phyloP scores from a whole-genome alignment of 495 filamentous ascomycete species.

The Aspergillus saccharolyticus region DNA sequence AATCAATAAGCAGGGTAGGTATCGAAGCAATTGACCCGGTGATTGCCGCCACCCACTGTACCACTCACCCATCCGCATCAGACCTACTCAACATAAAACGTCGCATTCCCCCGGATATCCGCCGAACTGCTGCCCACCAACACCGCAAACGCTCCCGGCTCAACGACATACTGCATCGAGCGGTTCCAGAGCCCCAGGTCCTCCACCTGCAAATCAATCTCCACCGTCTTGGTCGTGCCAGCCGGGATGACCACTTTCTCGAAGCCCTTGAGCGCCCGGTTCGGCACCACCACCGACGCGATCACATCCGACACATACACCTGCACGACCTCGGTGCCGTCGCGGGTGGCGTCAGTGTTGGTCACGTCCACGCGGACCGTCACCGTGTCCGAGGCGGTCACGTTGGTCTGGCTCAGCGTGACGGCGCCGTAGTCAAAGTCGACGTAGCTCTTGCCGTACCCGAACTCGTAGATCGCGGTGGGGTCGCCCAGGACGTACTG shows the following conservation, averaged over 20 bases:
- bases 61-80: not conserved
- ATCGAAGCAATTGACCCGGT: not conserved
- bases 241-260: conserved; percentile 59
- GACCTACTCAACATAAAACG: conserved; percentile 41
- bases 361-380: conserved; percentile 51
- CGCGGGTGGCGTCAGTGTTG: conserved; percentile 48
- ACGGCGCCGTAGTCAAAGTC: conserved; percentile 53
- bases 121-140: conserved; percentile 51
- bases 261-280: conserved; percentile 63
- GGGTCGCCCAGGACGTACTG: conserved; percentile 60
- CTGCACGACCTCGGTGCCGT: conserved; percentile 65
- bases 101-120: conserved; percentile 52
- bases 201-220: conserved; percentile 46
- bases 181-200: conserved; percentile 56
- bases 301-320: conserved; percentile 59
- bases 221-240: conserved; percentile 53
- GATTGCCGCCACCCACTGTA: not conserved
- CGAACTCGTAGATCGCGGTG: conserved; percentile 59
- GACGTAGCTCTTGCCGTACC: conserved; percentile 64
- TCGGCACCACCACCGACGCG: conserved; percentile 59
- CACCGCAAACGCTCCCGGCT: conserved; percentile 59
- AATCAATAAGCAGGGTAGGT: too few species aligned
- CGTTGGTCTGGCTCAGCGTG: conserved; percentile 38
- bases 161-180: conserved; percentile 63
- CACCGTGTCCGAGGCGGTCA: conserved; percentile 37